Evolutionary conservation across 179 eudicot genomes (phyloP), one percentile per base, ranked within the genome.

Genomic region (Corrigiola litoralis): DNA sequence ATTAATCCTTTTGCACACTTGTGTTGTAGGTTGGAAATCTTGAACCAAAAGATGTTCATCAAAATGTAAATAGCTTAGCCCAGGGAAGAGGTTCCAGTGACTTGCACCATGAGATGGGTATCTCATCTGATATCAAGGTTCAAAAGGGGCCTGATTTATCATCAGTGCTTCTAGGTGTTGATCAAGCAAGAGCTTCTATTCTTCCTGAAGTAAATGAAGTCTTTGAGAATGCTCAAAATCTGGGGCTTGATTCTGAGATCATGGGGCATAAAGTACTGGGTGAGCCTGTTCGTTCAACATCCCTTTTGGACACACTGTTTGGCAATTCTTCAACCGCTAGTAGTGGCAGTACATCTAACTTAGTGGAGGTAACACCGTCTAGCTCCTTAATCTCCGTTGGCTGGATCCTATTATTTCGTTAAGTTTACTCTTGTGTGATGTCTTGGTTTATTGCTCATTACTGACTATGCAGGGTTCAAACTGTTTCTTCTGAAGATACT

Each of bases 241-340:
- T 77, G 46, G 79, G 79, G 41, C 66, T 76, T 44, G 77, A 63
- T 75, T 44, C 79, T 47, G 75, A 72, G 56, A 66, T 62, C 66
- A 58, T 72, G 55, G 78, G 75, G 58, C 75, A 56, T 60, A 79
- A 73, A 58, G n/a, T 72, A 56, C 37, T 68, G 58, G 80, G 71
- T 27, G 79, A 75, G 44, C 72, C 82, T 40, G 80, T 68, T 71
- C 62, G 71, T 41, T 73, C 95, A 50, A 71, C 81, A 13, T 77
- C 88, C 62, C 78, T 90, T 59, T 73, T 92, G 38, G 95, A 86
- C 34, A 87, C 86, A 76, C 72, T 90, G n/a, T 84, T 92, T 74
- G 78, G 88, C 71, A 79, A 79, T 75, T 66, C 80, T 55, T 44
- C 65, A 60, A 68, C 86, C 20, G 56, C 63, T 10, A 72, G 78